Percentiles rank a stretch among this genome's conserved stretches.
These are phyloP conservation scores for Pinus taeda DNA, from an alignment of 75 land plant genomes.

Conservation along the genomic window DNA sequence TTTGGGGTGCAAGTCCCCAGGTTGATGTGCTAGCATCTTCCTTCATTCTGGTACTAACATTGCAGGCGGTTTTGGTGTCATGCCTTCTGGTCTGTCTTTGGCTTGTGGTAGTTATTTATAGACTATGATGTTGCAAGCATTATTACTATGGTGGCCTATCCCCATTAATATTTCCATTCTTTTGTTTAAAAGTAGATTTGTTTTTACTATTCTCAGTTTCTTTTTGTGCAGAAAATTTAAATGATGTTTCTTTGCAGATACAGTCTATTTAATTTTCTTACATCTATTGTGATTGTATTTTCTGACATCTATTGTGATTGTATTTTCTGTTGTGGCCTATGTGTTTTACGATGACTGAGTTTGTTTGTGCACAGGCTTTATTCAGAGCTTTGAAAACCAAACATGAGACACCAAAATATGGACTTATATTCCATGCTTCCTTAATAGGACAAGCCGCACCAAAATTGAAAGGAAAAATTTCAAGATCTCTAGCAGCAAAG, in stretches of 20 bases:
- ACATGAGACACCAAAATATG: constrained; percentile 96
- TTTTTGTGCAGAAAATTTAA: too few relatives aligned
- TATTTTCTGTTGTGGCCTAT: neutral
- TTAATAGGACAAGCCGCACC: constrained; percentile 97
- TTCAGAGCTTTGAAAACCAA: constrained; percentile 98
- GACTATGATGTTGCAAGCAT: neutral
- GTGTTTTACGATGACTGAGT: neutral
- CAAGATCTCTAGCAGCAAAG: constrained; percentile 94
- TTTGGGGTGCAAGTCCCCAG: neutral
- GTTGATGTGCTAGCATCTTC: neutral
- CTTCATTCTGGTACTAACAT: too few relatives aligned
- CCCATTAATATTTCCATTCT: too few relatives aligned
- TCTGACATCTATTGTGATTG: neutral
- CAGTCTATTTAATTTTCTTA: neutral
- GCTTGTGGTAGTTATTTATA: neutral
- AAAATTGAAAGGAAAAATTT: constrained; percentile 89
- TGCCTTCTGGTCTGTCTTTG: too few relatives aligned
- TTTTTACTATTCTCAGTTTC: too few relatives aligned
- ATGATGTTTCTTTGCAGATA: too few relatives aligned
- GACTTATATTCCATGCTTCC: constrained; percentile 96
- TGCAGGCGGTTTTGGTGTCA: too few relatives aligned
- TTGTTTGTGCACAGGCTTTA: constrained; percentile 50
- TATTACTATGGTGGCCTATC: too few relatives aligned
- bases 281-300: too few relatives aligned
- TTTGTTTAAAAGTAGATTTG: too few relatives aligned